Evolutionary conservation across 2,329 filamentous ascomycete species (phyloP).

Genomic region (Aspergillus awamori): DNA sequence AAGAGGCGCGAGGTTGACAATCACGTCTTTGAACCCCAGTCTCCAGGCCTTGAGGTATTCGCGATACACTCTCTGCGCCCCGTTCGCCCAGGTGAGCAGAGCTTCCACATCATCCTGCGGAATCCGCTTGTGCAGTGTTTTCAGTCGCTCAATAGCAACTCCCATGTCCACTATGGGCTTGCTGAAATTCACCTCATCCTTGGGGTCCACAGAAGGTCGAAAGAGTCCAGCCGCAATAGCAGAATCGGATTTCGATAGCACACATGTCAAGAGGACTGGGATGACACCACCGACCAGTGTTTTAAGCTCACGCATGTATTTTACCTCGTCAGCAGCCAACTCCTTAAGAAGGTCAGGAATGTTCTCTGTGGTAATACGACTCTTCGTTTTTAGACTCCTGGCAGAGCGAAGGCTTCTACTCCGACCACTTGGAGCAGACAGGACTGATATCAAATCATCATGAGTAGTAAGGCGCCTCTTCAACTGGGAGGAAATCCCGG

Average conservation of each 20-base stretch:
- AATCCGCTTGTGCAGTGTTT: constrained; percentile 76
- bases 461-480: constrained; percentile 85
- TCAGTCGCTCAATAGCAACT: constrained; percentile 81
- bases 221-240: constrained; percentile 69
- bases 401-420: constrained; percentile 73
- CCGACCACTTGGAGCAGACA: constrained; percentile 68
- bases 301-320: constrained; percentile 87
- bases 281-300: constrained; percentile 94
- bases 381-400: constrained; percentile 75
- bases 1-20: constrained; percentile 85
- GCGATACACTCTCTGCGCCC: constrained; percentile 75
- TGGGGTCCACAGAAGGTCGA: constrained; percentile 55
- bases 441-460: constrained; percentile 88
- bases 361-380: constrained; percentile 67
- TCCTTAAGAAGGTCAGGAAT: constrained; percentile 77
- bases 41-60: constrained; percentile 88
- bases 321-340: constrained; percentile 78
- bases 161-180: constrained; percentile 95
- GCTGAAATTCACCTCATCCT: constrained; percentile 67
- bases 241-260: constrained; percentile 71
- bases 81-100: constrained; percentile 79
- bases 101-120: constrained; percentile 72
- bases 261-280: constrained; percentile 83
- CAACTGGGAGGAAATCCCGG: constrained; percentile 53
- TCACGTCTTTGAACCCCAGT: constrained; percentile 89